Evolutionary conservation across 257 asterid species (phyloP).

Genomic region (Haberlea rhodopensis): DNA sequence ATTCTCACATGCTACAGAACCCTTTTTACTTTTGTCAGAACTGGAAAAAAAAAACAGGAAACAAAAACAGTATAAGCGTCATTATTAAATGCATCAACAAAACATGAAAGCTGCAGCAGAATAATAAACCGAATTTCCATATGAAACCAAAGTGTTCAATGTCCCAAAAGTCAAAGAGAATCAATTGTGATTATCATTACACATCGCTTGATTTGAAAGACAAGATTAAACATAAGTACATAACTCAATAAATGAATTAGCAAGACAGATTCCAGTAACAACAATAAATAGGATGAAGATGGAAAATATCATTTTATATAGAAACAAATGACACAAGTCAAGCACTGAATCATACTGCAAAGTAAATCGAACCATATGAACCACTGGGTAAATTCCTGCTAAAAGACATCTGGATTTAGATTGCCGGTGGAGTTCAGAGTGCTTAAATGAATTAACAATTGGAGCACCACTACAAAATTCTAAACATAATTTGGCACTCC

Average conservation of each 20-base stretch:
- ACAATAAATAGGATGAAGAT: slow-evolving; percentile 16
- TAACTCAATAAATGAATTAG: slow-evolving; percentile 20
- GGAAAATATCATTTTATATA: background rate
- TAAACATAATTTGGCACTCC: background rate
- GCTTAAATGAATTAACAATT: slow-evolving; percentile 3
- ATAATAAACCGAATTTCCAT: background rate
- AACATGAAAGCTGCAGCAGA: slow-evolving; percentile 22
- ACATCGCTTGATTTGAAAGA: slow-evolving; percentile 2
- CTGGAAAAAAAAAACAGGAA: slow-evolving; percentile 36
- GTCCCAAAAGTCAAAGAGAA: slow-evolving; percentile 11
- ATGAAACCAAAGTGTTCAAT: background rate
- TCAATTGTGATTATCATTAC: background rate
- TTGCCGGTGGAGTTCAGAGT: background rate
- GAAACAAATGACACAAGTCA: slow-evolving; percentile 12
- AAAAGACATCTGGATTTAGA: background rate
- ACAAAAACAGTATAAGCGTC: slow-evolving; percentile 4
- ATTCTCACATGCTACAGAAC: slow-evolving; percentile 54
- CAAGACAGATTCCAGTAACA: background rate
- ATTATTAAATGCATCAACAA: background rate
- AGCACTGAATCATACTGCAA: slow-evolving; percentile 6
- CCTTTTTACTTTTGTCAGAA: slow-evolving; percentile 32
- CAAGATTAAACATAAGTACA: background rate
- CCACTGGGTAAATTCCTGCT: background rate
- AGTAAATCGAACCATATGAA: background rate
- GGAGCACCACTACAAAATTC: background rate